Percentiles rank a stretch among this genome's conserved stretches.
These are phyloP conservation scores for Solanum verrucosum DNA, from an alignment of 257 asterid species.

Conservation along the genomic window DNA sequence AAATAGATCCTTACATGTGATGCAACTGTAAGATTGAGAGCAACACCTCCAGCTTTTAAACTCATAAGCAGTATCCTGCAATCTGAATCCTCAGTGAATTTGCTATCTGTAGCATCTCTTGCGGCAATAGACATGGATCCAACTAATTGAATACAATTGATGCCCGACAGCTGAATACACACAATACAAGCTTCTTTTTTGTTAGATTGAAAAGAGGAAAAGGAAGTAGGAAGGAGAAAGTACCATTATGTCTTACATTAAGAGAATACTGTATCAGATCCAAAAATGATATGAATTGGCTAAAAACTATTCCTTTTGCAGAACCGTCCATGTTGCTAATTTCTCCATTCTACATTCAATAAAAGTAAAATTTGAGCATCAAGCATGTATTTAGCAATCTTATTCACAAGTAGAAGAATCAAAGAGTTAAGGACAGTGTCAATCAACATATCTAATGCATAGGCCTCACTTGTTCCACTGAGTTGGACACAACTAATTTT, in stretches of 20 bases:
- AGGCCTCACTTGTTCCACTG: not conserved
- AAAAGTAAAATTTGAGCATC: constrained; percentile 1
- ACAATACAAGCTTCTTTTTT: not conserved
- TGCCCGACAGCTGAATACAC: constrained; percentile 44
- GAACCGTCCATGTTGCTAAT: constrained; percentile 85
- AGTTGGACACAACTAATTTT: not conserved
- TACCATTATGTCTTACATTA: constrained; percentile 31
- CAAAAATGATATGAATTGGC: constrained; percentile 88
- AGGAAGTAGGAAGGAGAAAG: not conserved
- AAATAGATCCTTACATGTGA: constrained; percentile 48
- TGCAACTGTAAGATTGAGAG: constrained; percentile 88
- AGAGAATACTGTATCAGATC: constrained; percentile 79
- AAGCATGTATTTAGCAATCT: not conserved
- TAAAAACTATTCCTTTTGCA: constrained; percentile 90
- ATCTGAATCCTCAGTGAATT: constrained; percentile 56
- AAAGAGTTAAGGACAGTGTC: not conserved
- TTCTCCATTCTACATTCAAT: constrained; percentile 70
- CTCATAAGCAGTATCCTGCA: constrained; percentile 87
- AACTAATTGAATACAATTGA: constrained; percentile 59
- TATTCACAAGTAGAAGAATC: not conserved
- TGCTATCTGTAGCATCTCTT: constrained; percentile 65
- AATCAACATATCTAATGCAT: not conserved
- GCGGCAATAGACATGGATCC: constrained; percentile 80
- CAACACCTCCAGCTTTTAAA: constrained; percentile 91
- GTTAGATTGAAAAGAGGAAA: not conserved